phyloP scores from a whole-genome alignment of 2,329 filamentous ascomycete species.

The Colletotrichum phormii region DNA sequence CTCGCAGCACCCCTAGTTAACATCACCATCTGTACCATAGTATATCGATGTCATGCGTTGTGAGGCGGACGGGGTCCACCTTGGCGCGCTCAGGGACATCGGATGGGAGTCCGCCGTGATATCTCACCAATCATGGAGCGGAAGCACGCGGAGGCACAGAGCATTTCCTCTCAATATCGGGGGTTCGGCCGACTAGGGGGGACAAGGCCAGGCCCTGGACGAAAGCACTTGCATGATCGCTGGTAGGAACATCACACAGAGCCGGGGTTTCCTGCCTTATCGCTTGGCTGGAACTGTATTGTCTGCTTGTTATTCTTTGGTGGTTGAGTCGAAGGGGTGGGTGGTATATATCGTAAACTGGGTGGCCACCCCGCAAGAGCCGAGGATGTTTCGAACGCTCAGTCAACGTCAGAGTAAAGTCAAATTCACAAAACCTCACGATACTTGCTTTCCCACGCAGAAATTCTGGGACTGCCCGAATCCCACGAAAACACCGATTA shows the following conservation, averaged over 20 bases:
- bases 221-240: constrained; percentile 21
- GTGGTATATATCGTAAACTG: constrained; percentile 33
- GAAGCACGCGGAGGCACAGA: constrained; percentile 3
- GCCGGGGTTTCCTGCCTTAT: constrained; percentile 18
- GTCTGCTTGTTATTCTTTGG: constrained; percentile 1
- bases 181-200: constrained; percentile 12
- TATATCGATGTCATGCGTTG: constrained; percentile 29
- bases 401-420: constrained; percentile 10
- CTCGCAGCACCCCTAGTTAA: background rate
- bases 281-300: constrained; percentile 14
- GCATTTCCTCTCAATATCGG: constrained; percentile 10
- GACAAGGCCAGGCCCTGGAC: constrained; percentile 13
- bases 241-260: constrained; percentile 22
- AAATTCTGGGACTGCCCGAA: background rate
- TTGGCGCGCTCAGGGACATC: constrained; percentile 12
- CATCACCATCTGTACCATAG: background rate
- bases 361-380: constrained; percentile 13
- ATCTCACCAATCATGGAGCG: constrained; percentile 30
- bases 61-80: constrained; percentile 20
- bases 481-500: background rate
- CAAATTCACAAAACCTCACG: constrained; percentile 11
- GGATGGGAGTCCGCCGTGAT: constrained; percentile 20
- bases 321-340: constrained; percentile 5
- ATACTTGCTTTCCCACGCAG: background rate
- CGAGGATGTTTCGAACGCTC: constrained; percentile 9